Percentiles rank a stretch among this genome's conserved stretches.
Conservation (phyloP, 768 basidiomycete genomes). For the Ramaria sp. region DNA sequence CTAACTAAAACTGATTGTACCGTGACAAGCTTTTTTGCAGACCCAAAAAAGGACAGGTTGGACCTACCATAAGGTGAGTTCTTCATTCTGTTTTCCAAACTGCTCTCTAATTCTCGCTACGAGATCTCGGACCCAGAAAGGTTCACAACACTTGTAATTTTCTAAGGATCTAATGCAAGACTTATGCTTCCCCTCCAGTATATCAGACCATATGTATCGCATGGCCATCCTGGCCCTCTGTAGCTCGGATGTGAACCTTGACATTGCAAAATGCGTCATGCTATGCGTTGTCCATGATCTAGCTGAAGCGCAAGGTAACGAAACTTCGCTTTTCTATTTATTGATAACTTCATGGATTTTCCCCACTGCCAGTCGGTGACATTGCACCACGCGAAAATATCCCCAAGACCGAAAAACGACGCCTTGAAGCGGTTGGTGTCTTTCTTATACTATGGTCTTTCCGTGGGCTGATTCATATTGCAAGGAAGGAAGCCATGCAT, state of each 20-base stretch:
- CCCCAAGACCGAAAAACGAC: constrained; percentile 65
- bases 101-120: not conserved
- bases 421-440: constrained; percentile 52
- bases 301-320: constrained; percentile 81
- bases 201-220: constrained; percentile 95
- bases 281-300: constrained; percentile 90
- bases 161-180: not conserved
- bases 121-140: constrained; percentile 82
- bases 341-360: not conserved
- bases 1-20: not conserved
- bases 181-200: constrained; percentile 30
- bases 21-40: constrained; percentile 26
- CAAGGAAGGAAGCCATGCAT: constrained; percentile 70
- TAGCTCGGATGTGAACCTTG: constrained; percentile 58
- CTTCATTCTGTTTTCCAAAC: constrained; percentile 4
- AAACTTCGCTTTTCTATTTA: not conserved
- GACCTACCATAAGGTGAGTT: constrained; percentile 67
- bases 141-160: constrained; percentile 27
- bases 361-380: constrained; percentile 61
- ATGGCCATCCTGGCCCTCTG: constrained; percentile 95
- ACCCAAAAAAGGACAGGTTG: constrained; percentile 95
- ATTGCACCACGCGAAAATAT: constrained; percentile 88
- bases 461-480: not conserved
- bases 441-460: not conserved
- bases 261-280: constrained; percentile 76